Evolutionary conservation across 2,329 filamentous ascomycete genomes (phyloP), one percentile per base, ranked within the genome.

Genomic region (Fusarium gaditjirri): DNA sequence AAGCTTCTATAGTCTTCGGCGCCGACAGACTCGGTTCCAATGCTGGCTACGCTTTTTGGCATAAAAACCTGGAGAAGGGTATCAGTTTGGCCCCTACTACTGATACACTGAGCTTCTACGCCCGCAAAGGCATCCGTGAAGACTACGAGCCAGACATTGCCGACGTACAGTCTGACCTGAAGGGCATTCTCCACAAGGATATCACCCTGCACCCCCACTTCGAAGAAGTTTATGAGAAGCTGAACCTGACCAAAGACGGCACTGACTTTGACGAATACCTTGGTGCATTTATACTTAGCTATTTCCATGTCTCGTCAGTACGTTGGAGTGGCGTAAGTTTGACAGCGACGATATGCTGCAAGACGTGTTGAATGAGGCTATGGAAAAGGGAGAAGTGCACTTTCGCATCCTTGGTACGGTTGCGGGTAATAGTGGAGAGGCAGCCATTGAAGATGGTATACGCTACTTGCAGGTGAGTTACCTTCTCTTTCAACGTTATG

Each of bases 401-500:
- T 47, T 47, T n/a, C 44, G 27, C 2, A 29, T 31, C 5, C 44
- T 47, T 12, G 21, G 31, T 6, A n/a, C 5, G 8, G 19, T 47
- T 47, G 44, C 5, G 13, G 44, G 44, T 3, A 47, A 25, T 3
- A 46, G 27, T 47, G 19, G 27, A 29, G 44, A 47, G 14, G 27
- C 27, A 17, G 44, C 44, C 1, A 47, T 47, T 12, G 27, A 31
- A n/a, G 44, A 47, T 17, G 44, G 44, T 0, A 17, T 47, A 2
- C 44, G 31, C 14, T 47, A 47, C 7, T 12, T 47, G 10, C 27
- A 47, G 21, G 44, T 47, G 0, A 47, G 16, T 19, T 11, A 6
- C 5, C 23, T 43, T 9, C 6, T 9, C 16, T 5, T 0, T 25
- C 11, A 9, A 19, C 7, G 2, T 13, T 5, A 25, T 19, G 0